A percentile compares a stretch with the other conserved stretches of the same genome.
phyloP scores from a whole-genome alignment of 2,329 filamentous ascomycete species.

The Aureobasidium subglaciale region DNA sequence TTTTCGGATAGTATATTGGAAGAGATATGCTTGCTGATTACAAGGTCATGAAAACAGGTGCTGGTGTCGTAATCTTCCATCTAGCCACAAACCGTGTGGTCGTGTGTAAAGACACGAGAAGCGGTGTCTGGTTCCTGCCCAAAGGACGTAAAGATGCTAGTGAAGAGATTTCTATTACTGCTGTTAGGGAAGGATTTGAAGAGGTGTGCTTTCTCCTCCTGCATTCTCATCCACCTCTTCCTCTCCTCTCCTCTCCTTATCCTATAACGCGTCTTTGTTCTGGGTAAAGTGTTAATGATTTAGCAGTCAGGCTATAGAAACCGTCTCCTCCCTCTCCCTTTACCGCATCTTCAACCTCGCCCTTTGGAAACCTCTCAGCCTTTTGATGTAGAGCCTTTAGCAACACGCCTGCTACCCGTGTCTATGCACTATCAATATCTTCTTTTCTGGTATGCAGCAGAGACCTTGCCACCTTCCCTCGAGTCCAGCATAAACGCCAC shows the following conservation, averaged over 20 bases:
- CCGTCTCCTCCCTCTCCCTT: conserved; percentile 40
- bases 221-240: too few species aligned
- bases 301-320: conserved; percentile 42
- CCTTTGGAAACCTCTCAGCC: too few species aligned
- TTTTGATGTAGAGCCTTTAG: conserved; percentile 42
- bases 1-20: too few species aligned
- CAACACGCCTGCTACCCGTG: conserved; percentile 39
- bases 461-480: conserved; percentile 36
- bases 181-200: conserved; percentile 45
- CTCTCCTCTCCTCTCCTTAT: neutral
- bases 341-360: conserved; percentile 38
- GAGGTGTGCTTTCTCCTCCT: too few species aligned
- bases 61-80: conserved; percentile 46
- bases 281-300: too few species aligned
- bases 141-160: conserved; percentile 43
- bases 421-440: conserved; percentile 33
- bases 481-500: conserved; percentile 16
- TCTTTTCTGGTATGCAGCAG: conserved; percentile 41
- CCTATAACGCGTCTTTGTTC: neutral
- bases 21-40: neutral
- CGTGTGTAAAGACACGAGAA: conserved; percentile 37
- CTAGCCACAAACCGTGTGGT: conserved; percentile 40
- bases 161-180: conserved; percentile 36
- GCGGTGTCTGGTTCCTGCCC: conserved; percentile 42
- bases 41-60: conserved; percentile 25